Conservation (phyloP, 768 basidiomycete genomes). For the Gyrodon lividus region DNA sequence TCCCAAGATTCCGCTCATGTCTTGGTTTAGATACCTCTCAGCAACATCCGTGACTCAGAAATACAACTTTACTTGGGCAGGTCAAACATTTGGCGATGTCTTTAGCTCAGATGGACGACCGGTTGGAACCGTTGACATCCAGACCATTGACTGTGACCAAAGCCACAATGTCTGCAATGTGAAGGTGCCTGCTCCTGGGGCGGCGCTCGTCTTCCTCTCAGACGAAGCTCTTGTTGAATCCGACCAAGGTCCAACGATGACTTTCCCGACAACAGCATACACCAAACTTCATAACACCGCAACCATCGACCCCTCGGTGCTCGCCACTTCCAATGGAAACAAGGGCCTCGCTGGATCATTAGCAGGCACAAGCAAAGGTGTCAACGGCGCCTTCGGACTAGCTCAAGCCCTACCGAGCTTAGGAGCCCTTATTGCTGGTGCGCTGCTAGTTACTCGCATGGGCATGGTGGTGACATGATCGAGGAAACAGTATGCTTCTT, state of each 20-base stretch:
- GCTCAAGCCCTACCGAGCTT: slow-evolving; percentile 12
- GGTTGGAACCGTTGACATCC: slow-evolving; percentile 50
- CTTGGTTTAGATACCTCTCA: slow-evolving; percentile 47
- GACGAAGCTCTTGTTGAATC: slow-evolving; percentile 38
- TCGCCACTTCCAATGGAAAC: slow-evolving; percentile 68
- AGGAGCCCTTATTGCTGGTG: slow-evolving; percentile 15
- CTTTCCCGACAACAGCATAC: slow-evolving; percentile 57
- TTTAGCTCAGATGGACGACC: slow-evolving; percentile 70
- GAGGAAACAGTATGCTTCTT: slow-evolving; percentile 7
- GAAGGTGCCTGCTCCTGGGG: slow-evolving; percentile 65
- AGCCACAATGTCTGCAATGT: slow-evolving; percentile 54
- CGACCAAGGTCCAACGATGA: slow-evolving; percentile 35
- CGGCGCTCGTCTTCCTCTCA: slow-evolving; percentile 73
- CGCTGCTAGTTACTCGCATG: slow-evolving; percentile 9
- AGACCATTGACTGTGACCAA: slow-evolving; percentile 60
- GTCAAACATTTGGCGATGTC: slow-evolving; percentile 64
- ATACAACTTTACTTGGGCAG: slow-evolving; percentile 74
- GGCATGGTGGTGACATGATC: background rate
- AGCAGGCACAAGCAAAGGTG: slow-evolving; percentile 9
- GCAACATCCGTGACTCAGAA: slow-evolving; percentile 59
- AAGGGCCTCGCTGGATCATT: slow-evolving; percentile 28
- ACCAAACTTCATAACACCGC: slow-evolving; percentile 56
- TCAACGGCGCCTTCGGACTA: slow-evolving; percentile 3
- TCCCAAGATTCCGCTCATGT: background rate
- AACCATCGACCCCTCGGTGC: slow-evolving; percentile 49